Evolutionary conservation across 2,329 filamentous ascomycete species (phyloP).

Genomic region (Colletotrichum tofieldiae): DNA sequence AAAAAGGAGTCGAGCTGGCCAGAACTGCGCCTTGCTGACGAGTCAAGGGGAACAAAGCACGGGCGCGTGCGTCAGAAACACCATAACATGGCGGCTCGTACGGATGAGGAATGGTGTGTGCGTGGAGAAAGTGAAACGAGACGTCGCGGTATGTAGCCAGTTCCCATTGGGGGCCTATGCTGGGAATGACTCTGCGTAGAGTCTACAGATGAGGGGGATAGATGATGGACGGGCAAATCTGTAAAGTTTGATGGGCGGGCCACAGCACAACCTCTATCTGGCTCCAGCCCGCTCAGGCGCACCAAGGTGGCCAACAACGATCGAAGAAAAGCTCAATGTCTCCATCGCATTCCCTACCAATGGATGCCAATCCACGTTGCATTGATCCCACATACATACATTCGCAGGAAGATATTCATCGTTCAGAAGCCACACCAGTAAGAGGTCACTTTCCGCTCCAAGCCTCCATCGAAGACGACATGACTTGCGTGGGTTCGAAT

Average conservation of each 20-base stretch:
- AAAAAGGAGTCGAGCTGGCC: constrained; percentile 5
- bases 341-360: not conserved
- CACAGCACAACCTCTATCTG: constrained; percentile 8
- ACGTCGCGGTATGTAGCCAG: not conserved
- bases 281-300: constrained; percentile 4
- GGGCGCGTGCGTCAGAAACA: constrained; percentile 35
- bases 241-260: not conserved
- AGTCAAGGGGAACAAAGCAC: constrained; percentile 24
- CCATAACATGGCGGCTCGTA: constrained; percentile 11
- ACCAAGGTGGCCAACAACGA: not conserved
- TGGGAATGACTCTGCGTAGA: not conserved
- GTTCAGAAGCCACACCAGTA: not conserved
- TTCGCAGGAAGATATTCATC: not conserved
- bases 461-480: constrained; percentile 10
- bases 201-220: constrained; percentile 4
- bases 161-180: constrained; percentile 21
- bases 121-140: constrained; percentile 32
- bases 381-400: not conserved
- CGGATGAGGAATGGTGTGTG: constrained; percentile 21
- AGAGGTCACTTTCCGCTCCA: not conserved
- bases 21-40: constrained; percentile 36
- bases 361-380: constrained; percentile 4
- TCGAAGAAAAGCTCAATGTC: not conserved
- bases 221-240: not conserved
- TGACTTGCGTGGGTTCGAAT: not conserved